A percentile compares a stretch with the other conserved stretches of the same genome.
Evolutionary conservation across 495 filamentous ascomycete species (phyloP).

Genomic region (Neurospora africana): DNA sequence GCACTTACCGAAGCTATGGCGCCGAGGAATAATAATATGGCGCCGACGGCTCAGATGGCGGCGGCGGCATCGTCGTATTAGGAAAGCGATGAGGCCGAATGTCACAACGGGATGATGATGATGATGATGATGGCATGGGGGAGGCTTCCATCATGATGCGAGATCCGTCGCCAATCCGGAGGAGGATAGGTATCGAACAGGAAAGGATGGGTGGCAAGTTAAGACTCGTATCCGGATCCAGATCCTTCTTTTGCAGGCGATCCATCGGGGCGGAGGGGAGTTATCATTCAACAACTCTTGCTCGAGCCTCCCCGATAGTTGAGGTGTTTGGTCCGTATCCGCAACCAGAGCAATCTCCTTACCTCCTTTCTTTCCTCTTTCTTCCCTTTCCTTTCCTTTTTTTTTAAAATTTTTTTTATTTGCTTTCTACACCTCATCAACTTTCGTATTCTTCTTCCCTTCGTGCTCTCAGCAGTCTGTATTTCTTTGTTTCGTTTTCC

Average conservation of each 20-base stretch:
- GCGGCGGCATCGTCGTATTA: background rate
- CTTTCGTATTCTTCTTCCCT: background rate
- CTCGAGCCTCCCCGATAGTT: background rate
- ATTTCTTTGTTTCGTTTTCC: too few species aligned
- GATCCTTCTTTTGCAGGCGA: background rate
- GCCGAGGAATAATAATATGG: background rate
- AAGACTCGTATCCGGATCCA: background rate
- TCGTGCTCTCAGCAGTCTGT: background rate
- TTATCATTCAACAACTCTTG: background rate
- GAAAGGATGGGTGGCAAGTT: background rate
- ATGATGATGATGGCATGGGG: background rate
- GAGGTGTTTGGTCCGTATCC: background rate
- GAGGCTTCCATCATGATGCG: background rate
- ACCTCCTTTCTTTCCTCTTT: background rate
- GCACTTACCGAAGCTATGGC: constrained; percentile 12
- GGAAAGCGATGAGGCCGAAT: too few species aligned
- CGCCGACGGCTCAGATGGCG: background rate
- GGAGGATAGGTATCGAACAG: background rate
- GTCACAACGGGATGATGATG: too few species aligned
- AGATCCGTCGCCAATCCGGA: background rate
- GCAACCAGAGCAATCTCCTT: background rate
- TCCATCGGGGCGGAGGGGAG: background rate
- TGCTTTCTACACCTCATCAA: background rate
- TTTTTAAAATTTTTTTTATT: background rate
- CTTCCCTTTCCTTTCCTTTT: background rate